Evolutionary conservation across 805 yeast species (phyloP).

Genomic region (Sugiyamaella floridensis): DNA sequence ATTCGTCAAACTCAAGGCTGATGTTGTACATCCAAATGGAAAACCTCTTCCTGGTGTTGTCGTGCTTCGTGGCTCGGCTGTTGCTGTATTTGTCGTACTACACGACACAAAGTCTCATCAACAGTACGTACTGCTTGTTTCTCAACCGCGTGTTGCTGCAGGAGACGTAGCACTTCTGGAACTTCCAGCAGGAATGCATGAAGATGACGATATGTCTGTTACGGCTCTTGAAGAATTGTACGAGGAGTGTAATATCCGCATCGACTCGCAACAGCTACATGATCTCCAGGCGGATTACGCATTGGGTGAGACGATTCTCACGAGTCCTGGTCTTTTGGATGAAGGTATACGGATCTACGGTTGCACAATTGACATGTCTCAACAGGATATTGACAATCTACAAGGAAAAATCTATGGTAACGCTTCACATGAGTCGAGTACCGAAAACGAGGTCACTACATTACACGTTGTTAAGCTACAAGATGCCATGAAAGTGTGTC

Average conservation of each 20-base stretch:
- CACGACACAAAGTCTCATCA: constrained; percentile 16
- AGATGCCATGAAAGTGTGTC: background rate
- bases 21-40: constrained; percentile 18
- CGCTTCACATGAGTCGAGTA: background rate
- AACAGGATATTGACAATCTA: constrained; percentile 7
- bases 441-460: constrained; percentile 12
- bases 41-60: constrained; percentile 23
- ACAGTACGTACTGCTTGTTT: constrained; percentile 15
- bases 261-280: constrained; percentile 4
- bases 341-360: constrained; percentile 11
- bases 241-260: constrained; percentile 25
- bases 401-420: constrained; percentile 7
- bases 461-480: constrained; percentile 6
- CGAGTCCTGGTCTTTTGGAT: constrained; percentile 20
- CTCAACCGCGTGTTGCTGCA: constrained; percentile 24
- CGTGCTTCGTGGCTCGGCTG: constrained; percentile 23
- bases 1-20: constrained; percentile 22
- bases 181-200: constrained; percentile 28
- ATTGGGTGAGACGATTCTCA: constrained; percentile 13
- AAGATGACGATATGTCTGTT: constrained; percentile 20
- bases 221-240: constrained; percentile 25
- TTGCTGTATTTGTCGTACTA: constrained; percentile 22
- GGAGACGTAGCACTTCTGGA: constrained; percentile 20
- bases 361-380: constrained; percentile 3
- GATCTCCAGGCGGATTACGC: constrained; percentile 3